Conservation (phyloP, 306 rosid species). For the Herpetospermum pedunculosum region DNA sequence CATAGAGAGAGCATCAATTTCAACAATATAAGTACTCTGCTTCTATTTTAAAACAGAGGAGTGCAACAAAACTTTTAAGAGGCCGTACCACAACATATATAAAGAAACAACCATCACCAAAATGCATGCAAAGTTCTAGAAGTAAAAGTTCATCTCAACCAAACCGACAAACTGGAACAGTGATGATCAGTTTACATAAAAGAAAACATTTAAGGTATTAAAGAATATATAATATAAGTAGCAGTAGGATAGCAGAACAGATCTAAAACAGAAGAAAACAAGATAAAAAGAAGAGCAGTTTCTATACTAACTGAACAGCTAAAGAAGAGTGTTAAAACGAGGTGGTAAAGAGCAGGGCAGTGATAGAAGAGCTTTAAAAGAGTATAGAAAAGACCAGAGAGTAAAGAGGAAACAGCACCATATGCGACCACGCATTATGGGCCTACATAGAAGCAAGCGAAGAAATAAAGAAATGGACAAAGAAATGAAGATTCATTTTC, state of each 20-base stretch:
- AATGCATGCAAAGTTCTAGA: background rate
- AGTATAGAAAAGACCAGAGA: constrained; percentile 17
- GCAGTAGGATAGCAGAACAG: background rate
- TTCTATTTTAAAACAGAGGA: background rate
- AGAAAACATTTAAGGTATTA: background rate
- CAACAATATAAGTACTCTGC: background rate
- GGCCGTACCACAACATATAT: background rate
- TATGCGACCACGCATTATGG: constrained; percentile 42
- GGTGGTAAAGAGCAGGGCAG: background rate
- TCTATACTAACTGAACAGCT: background rate
- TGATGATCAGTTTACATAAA: background rate
- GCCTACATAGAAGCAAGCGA: constrained; percentile 44
- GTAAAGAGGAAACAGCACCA: constrained; percentile 27
- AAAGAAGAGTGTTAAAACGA: background rate
- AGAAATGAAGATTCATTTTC: constrained; percentile 9
- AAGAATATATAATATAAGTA: background rate
- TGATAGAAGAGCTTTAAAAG: background rate
- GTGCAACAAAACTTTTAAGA: background rate
- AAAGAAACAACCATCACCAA: background rate
- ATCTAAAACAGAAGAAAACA: background rate
- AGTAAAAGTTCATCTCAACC: background rate
- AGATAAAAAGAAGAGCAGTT: background rate
- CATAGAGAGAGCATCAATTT: background rate
- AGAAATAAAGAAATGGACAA: constrained; percentile 38
- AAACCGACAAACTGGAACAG: background rate